Evolutionary conservation across 345 rosid species (phyloP), one percentile per base, ranked within the genome.

Genomic region (Gossypium stocksii): DNA sequence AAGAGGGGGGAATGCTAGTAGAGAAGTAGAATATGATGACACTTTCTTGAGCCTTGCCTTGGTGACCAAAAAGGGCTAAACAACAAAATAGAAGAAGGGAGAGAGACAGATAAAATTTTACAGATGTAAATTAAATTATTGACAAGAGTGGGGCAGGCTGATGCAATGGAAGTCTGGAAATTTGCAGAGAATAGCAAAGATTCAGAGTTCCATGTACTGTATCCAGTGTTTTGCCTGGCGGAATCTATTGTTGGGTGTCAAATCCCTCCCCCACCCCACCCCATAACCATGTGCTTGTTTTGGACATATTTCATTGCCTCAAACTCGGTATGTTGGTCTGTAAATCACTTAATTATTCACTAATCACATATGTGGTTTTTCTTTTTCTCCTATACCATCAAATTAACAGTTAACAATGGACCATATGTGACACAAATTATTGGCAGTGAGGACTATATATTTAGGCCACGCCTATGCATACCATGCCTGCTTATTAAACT

Each of bases 201-300:
- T 71, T 66, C 74, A 67, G 66, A 59, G 71, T 29, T 71, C 20
- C 19, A 56, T 41, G 76, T 56, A 58, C 72, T 57, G 70, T 60
- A 72, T 76, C 57, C 66, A 71, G 79, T 72, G 27, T 49, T 51
- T 71, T 72, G 59, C 77, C 82, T 49, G 77, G 74, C 49, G 65
- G 77, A 76, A 80, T 76, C 77, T 72, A 38, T 27, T 66, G 64
- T 60, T 49, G n/a, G 57, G 64, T 79, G 52, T 65, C 27, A 66
- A 45, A 46, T 48, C 29, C 43, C 56, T 17, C 66, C 2, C 16
- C 27, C 34, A 27, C 43, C 49, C 65, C 29, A 29, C 38, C 6
- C 6, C 38, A 12, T 59, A 23, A 20, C 17, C 79, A 76, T 76
- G 77, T 75, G 77, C 78, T 8, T 45, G 44, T 67, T 52, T 66